A percentile compares a stretch with the other conserved stretches of the same genome.
Conservation (phyloP, 2,329 filamentous ascomycete genomes). For the Talaromyces sp. region DNA sequence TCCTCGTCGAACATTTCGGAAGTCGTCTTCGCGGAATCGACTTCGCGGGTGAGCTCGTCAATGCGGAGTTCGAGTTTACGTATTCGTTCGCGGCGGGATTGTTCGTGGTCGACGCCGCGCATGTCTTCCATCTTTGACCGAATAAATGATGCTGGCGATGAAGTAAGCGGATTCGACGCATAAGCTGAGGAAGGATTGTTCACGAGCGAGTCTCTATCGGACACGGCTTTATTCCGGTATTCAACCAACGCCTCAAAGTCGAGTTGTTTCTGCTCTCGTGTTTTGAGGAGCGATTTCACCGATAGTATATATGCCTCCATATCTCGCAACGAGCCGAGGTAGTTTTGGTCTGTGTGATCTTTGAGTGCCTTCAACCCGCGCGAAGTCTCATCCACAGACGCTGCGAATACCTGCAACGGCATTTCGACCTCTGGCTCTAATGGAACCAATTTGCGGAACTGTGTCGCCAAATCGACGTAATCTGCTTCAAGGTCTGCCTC, state of each 20-base stretch:
- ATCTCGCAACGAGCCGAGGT: constrained; percentile 85
- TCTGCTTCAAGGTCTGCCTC: constrained; percentile 85
- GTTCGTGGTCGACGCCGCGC: constrained; percentile 92
- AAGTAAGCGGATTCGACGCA: constrained; percentile 48
- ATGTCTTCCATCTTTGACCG: constrained; percentile 95
- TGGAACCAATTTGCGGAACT: constrained; percentile 89
- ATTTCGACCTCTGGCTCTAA: constrained; percentile 84
- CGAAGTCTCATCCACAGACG: constrained; percentile 78
- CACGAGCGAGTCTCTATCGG: constrained; percentile 77
- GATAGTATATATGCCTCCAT: constrained; percentile 94
- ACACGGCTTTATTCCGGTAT: constrained; percentile 86
- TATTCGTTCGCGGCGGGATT: constrained; percentile 78
- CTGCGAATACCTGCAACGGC: constrained; percentile 79
- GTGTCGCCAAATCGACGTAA: constrained; percentile 82
- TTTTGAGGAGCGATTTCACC: constrained; percentile 82
- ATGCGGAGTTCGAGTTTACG: constrained; percentile 90
- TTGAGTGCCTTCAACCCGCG: constrained; percentile 75
- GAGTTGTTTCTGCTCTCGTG: constrained; percentile 93
- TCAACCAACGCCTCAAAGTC: constrained; percentile 95
- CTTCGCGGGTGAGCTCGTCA: constrained; percentile 83
- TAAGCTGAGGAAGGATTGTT: constrained; percentile 61
- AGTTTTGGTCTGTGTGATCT: constrained; percentile 92
- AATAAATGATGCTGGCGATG: constrained; percentile 80
- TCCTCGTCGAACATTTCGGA: constrained; percentile 95
- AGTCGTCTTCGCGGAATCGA: constrained; percentile 80